Evolutionary conservation across 1,284 basidiomycete species (phyloP).

Genomic region (Phellopilus nigrolimitatus): DNA sequence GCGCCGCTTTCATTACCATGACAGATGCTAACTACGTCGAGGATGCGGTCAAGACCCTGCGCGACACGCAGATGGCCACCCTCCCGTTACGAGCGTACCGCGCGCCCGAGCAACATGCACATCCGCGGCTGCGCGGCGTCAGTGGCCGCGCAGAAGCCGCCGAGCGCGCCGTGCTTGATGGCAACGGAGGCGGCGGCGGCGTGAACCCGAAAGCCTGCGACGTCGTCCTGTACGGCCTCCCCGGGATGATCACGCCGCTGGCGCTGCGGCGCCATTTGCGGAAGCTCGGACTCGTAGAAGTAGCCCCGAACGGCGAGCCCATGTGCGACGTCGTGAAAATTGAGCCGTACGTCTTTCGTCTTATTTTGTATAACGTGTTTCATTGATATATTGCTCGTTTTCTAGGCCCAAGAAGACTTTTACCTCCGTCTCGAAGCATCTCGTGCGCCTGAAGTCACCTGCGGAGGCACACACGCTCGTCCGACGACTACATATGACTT

Average conservation of each 20-base stretch:
- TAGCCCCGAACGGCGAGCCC: conserved; percentile 30
- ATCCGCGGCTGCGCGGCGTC: conserved; percentile 37
- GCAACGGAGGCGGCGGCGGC: conserved; percentile 50
- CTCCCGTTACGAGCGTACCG: conserved; percentile 28
- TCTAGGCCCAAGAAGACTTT: conserved; percentile 37
- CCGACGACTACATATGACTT: conserved; percentile 56
- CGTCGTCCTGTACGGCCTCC: conserved; percentile 60
- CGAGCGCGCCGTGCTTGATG: conserved; percentile 37
- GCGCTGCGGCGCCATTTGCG: conserved; percentile 40
- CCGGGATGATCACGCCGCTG: conserved; percentile 37
- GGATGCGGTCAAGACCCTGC: conserved; percentile 39
- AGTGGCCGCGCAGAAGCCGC: conserved; percentile 39
- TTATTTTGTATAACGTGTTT: not conserved
- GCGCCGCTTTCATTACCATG: conserved; percentile 51
- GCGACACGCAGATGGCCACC: conserved; percentile 41
- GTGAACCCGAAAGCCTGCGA: conserved; percentile 42
- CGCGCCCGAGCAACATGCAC: not conserved
- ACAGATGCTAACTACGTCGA: conserved; percentile 39
- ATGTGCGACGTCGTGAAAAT: conserved; percentile 41
- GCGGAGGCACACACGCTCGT: conserved; percentile 67
- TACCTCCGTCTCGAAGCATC: conserved; percentile 43
- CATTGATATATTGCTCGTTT: conserved; percentile 1
- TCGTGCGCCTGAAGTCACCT: conserved; percentile 48
- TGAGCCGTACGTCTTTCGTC: conserved; percentile 38
- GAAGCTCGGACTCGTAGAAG: conserved; percentile 39